phyloP scores from a whole-genome alignment of 345 rosid genomes.

The Heritiera fomes region DNA sequence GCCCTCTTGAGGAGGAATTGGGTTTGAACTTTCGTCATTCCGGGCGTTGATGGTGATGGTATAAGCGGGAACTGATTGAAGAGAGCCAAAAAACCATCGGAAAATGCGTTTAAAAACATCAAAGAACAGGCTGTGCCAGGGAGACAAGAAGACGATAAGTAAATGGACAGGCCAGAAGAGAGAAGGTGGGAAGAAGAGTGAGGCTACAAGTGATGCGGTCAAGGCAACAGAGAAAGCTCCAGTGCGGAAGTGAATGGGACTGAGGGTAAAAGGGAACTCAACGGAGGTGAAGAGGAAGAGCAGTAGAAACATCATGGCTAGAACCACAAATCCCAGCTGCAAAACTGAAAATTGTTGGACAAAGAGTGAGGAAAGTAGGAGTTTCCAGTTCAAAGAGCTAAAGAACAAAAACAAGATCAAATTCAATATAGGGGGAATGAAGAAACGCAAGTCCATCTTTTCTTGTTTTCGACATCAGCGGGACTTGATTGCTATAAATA shows the following conservation, averaged over 20 bases:
- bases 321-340: neutral
- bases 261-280: too few relatives aligned
- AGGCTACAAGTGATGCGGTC: too few relatives aligned
- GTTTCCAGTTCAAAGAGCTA: neutral
- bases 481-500: too few relatives aligned
- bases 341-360: neutral
- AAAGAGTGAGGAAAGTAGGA: neutral
- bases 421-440: neutral
- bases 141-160: neutral
- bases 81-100: neutral
- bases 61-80: neutral
- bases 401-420: neutral
- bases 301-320: neutral
- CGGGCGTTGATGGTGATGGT: too few relatives aligned
- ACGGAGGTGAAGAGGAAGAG: neutral
- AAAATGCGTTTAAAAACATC: neutral
- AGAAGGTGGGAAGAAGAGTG: neutral
- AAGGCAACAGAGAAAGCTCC: too few relatives aligned
- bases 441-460: slow-evolving; percentile 9
- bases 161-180: neutral
- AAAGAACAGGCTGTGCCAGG: neutral
- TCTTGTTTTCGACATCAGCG: too few relatives aligned
- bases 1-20: neutral
- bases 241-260: too few relatives aligned
- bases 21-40: neutral